Evolutionary conservation across 2,329 filamentous ascomycete species (phyloP).

Genomic region (Verticillium longisporum): DNA sequence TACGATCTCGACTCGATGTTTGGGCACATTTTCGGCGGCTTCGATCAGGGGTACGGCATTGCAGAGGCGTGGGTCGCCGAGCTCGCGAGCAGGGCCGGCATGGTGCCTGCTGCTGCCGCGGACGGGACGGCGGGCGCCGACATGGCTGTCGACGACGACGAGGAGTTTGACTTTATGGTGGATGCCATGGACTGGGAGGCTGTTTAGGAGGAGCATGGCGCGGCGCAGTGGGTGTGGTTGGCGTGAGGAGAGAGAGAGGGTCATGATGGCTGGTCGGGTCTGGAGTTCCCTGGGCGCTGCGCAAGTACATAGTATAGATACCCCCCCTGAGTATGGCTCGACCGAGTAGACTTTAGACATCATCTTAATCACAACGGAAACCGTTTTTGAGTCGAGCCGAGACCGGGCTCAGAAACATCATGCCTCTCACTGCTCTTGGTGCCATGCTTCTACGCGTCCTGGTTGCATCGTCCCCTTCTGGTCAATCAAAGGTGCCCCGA

Average conservation of each 20-base stretch:
- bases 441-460: too few relatives aligned
- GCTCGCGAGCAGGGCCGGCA: constrained; percentile 7
- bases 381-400: too few relatives aligned
- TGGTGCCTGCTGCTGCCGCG: constrained; percentile 5
- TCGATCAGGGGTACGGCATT: constrained; percentile 50
- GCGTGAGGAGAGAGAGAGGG: background rate
- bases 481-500: too few relatives aligned
- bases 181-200: constrained; percentile 55
- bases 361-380: background rate
- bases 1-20: constrained; percentile 59
- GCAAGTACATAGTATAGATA: background rate
- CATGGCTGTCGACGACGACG: constrained; percentile 8
- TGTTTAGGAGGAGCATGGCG: constrained; percentile 2
- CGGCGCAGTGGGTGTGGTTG: background rate
- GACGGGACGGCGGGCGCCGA: constrained; percentile 12
- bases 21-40: constrained; percentile 45
- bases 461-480: too few relatives aligned
- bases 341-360: background rate
- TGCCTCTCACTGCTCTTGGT: too few relatives aligned
- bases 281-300: background rate
- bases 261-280: background rate
- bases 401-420: too few relatives aligned
- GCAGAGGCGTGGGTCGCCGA: constrained; percentile 37
- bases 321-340: background rate
- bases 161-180: constrained; percentile 50